Conservation (phyloP, 345 rosid species). For the Moringa oleifera region DNA sequence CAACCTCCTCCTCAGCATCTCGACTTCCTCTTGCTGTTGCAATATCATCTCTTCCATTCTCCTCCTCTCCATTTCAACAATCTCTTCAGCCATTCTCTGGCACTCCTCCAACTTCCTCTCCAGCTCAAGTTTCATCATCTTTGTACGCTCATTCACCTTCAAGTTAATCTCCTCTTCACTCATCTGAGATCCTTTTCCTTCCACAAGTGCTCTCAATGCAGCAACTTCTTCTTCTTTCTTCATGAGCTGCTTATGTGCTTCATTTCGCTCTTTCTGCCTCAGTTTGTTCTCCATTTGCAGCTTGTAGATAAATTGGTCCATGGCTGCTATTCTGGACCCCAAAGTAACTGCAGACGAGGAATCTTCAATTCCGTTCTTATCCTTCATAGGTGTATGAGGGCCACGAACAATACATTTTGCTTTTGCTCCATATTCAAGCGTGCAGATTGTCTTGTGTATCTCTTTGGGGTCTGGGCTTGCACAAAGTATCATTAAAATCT, state of each 20-base stretch:
- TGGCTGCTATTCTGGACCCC: slow-evolving; percentile 77
- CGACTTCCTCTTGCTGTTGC: slow-evolving; percentile 88
- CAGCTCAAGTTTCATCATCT: slow-evolving; percentile 46
- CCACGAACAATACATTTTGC: slow-evolving; percentile 95
- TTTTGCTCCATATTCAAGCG: slow-evolving; percentile 96
- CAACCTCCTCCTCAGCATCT: slow-evolving; percentile 70
- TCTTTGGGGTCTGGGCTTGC: slow-evolving; percentile 98
- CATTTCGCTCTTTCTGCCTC: slow-evolving; percentile 71
- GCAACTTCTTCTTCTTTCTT: slow-evolving; percentile 86
- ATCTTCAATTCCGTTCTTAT: slow-evolving; percentile 58
- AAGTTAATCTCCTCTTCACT: slow-evolving; percentile 73
- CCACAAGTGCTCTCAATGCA: slow-evolving; percentile 46
- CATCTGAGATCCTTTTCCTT: slow-evolving; percentile 40
- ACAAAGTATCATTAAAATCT: slow-evolving; percentile 91
- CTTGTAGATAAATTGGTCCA: slow-evolving; percentile 83
- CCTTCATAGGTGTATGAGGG: slow-evolving; percentile 67
- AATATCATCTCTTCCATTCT: slow-evolving; percentile 89
- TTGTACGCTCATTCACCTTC: slow-evolving; percentile 64
- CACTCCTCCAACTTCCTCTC: slow-evolving; percentile 78
- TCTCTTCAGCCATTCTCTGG: slow-evolving; percentile 75
- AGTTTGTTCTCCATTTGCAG: slow-evolving; percentile 84
- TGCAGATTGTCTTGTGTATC: slow-evolving; percentile 90
- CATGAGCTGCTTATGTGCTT: slow-evolving; percentile 62
- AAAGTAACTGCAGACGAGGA: slow-evolving; percentile 51
- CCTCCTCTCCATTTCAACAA: slow-evolving; percentile 80